Evolutionary conservation across 495 filamentous ascomycete genomes (phyloP), one percentile per base, ranked within the genome.

Genomic region (Neurospora sp.): DNA sequence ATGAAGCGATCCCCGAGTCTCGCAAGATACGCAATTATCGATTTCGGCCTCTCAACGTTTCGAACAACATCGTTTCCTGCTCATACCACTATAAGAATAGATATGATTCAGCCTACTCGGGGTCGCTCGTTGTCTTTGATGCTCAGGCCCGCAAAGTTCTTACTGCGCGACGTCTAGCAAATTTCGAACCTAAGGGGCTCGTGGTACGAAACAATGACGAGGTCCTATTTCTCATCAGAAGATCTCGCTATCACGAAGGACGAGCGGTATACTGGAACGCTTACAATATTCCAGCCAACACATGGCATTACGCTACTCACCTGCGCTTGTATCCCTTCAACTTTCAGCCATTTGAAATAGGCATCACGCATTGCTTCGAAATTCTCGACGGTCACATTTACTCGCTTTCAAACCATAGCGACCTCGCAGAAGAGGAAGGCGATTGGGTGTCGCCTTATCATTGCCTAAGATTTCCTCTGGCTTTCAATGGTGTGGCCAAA

Each of bases 371-470:
- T 31, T 91, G 89, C 75, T 96, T 96, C 78, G 89, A 92, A 73
- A 88, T 94, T 44, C 83, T 90, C 74, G 82, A 89, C 37, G 87
- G 84, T n/a, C 85, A 89, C 76, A 89, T 96, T 39, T 94, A 94
- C 76, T 90, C 86, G 0, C 82, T 94, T 6, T 93, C 92, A 3
- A 94, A 90, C 70, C 85, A 89, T 74, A 86, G 86, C 9, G 84
- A 87, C 11, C 88, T 89, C 70, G 87, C 91, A 59, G 86, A 89
- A 7, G 88, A 91, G 70, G 90, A 92, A 72, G 78, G 86, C 6
- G 88, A 93, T 74, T 93, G 89, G 89, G 86, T 85, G 4, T 93
- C 92, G 0, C 91, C 87, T 77, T 95, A 94, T 76, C 84, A 89
- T 72, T 92, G 89, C 83, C 83, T 88, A 42, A 89, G 92, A 54